Percentiles rank a stretch among this genome's conserved stretches.
These are phyloP conservation scores for Ostreobium quekettii DNA, from an alignment of 139 green algal species.

Conservation along the genomic window DNA sequence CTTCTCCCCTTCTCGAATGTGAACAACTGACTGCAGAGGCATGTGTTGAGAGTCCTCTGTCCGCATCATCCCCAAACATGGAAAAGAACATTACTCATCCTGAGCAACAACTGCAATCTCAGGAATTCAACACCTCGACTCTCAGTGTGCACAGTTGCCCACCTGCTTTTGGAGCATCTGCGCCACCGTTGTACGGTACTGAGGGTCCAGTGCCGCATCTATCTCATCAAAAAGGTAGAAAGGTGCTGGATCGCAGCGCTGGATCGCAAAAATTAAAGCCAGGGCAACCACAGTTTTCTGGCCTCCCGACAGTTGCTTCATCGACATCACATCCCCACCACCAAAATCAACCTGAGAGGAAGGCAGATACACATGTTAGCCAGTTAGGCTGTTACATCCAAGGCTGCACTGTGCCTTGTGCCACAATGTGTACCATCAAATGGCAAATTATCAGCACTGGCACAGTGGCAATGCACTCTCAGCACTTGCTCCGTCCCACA, in stretches of 20 bases:
- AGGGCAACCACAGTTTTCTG: slow-evolving; percentile 98
- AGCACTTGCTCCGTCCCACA: too few relatives aligned
- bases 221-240: slow-evolving; percentile 99
- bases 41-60: too few relatives aligned
- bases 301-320: slow-evolving; percentile 87
- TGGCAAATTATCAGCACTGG: too few relatives aligned
- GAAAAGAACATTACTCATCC: not conserved
- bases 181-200: slow-evolving; percentile 79
- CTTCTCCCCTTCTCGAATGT: too few relatives aligned
- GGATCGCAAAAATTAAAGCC: slow-evolving; percentile 97
- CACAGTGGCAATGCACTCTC: too few relatives aligned
- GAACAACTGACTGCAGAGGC: too few relatives aligned
- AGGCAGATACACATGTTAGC: too few relatives aligned
- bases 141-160: not conserved
- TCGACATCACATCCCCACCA: slow-evolving; percentile 68
- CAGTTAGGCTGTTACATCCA: too few relatives aligned
- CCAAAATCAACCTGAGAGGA: slow-evolving; percentile 67
- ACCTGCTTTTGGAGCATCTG: slow-evolving; percentile 70
- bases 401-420: too few relatives aligned
- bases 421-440: too few relatives aligned
- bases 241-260: slow-evolving; percentile 91
- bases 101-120: not conserved
- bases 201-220: slow-evolving; percentile 92
- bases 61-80: too few relatives aligned
- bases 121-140: not conserved